Percentiles rank a stretch among this genome's conserved stretches.
Evolutionary conservation across 2,329 filamentous ascomycete species (phyloP).

Genomic region (Botryotinia narcissicola): DNA sequence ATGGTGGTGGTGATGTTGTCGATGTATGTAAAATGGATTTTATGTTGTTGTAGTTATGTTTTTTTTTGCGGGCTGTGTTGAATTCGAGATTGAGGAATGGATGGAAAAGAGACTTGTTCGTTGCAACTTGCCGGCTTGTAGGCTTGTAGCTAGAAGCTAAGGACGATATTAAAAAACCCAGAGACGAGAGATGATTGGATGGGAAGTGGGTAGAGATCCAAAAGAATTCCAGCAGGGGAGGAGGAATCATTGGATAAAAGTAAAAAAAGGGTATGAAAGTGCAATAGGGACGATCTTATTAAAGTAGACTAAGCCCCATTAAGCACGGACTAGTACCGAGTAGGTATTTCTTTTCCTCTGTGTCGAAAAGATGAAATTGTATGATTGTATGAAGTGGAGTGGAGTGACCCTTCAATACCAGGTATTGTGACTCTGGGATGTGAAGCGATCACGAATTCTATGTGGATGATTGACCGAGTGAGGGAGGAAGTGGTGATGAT

Average conservation of each 20-base stretch:
- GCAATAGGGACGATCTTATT: background rate
- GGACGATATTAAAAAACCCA: conserved; percentile 6
- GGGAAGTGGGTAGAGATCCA: background rate
- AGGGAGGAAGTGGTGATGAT: no score
- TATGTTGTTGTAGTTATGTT: conserved; percentile 12
- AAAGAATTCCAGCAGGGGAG: conserved; percentile 7
- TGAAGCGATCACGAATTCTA: background rate
- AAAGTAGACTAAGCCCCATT: background rate
- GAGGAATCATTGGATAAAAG: background rate
- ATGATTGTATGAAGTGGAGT: no score
- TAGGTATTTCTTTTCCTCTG: background rate
- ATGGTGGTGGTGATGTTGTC: conserved; percentile 20
- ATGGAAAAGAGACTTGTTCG: conserved; percentile 21
- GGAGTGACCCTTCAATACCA: no score
- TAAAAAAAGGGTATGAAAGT: background rate
- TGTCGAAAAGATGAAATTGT: background rate
- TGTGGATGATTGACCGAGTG: no score
- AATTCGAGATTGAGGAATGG: conserved; percentile 19
- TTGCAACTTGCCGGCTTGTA: conserved; percentile 7
- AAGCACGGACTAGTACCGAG: background rate
- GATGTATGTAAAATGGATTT: background rate
- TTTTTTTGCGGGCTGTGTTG: conserved; percentile 20
- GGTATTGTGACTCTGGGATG: background rate
- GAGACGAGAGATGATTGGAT: background rate
- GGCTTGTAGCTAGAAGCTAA: conserved; percentile 11